phyloP scores from a whole-genome alignment of 306 rosid genomes.

The Pyrus pyrifolia region DNA sequence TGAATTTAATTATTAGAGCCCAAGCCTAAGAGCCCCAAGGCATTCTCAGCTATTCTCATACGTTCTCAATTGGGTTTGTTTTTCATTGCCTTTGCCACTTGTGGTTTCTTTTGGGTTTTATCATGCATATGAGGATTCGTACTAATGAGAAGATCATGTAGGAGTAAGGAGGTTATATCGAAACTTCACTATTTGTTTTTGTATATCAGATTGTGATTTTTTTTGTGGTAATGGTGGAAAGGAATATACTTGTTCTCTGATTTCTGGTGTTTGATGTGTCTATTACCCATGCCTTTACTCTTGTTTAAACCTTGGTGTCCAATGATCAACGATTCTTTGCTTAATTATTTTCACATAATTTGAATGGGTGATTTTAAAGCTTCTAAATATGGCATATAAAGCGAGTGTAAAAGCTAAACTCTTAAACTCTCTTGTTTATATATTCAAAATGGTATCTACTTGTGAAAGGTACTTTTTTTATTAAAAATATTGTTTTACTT shows the following conservation, averaged over 20 bases:
- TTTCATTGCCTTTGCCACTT: background rate
- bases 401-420: too few relatives aligned
- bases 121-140: background rate
- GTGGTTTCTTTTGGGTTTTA: background rate
- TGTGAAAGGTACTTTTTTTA: background rate
- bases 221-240: background rate
- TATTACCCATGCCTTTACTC: background rate
- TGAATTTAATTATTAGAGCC: too few relatives aligned
- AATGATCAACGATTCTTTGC: too few relatives aligned
- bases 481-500: background rate
- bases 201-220: background rate
- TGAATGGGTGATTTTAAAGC: too few relatives aligned
- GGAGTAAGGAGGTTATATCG: background rate
- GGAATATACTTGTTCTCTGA: background rate
- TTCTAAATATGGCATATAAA: too few relatives aligned
- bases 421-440: too few relatives aligned
- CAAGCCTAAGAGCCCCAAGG: too few relatives aligned
- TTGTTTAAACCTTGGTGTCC: background rate
- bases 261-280: background rate
- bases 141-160: background rate
- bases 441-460: background rate
- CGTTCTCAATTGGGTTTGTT: background rate
- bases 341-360: too few relatives aligned
- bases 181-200: background rate
- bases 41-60: too few relatives aligned